phyloP scores from a whole-genome alignment of 169 alveolate species.

The Babesia divergens region DNA sequence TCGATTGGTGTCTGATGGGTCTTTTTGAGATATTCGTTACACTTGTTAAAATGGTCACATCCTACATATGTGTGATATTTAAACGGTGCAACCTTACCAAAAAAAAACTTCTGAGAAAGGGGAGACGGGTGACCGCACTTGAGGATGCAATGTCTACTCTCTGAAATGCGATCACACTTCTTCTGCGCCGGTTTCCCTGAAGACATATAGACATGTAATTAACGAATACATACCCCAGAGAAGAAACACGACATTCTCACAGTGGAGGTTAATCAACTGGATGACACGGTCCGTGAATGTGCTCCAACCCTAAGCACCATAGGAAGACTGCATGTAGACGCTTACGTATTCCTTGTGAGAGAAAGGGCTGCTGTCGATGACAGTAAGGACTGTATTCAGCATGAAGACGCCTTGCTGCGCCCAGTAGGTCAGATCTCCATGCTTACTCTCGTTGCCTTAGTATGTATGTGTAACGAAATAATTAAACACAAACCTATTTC shows the following conservation, averaged over 20 bases:
- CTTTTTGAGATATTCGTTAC: constrained; percentile 73
- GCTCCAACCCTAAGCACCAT: constrained; percentile 92
- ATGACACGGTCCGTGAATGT: constrained; percentile 87
- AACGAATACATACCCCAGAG: constrained; percentile 87
- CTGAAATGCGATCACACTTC: constrained; percentile 85
- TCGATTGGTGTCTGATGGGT: constrained; percentile 69
- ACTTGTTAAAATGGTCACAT: constrained; percentile 81
- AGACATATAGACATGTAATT: constrained; percentile 53
- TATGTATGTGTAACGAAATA: neutral
- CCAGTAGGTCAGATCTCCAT: constrained; percentile 97
- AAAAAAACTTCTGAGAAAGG: constrained; percentile 74
- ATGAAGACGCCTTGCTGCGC: constrained; percentile 97
- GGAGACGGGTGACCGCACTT: constrained; percentile 99
- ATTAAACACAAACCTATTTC: constrained; percentile 79
- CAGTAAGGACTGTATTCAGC: constrained; percentile 94
- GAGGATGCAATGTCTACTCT: constrained; percentile 85
- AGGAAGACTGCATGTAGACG: too few relatives aligned
- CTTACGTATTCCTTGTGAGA: constrained; percentile 85
- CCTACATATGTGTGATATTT: constrained; percentile 66
- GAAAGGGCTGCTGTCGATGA: constrained; percentile 86
- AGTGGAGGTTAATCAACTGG: constrained; percentile 74
- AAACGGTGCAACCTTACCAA: constrained; percentile 14
- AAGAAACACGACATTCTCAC: constrained; percentile 84
- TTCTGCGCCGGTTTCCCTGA: constrained; percentile 91
- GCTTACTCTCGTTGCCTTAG: constrained; percentile 75